A percentile compares a stretch with the other conserved stretches of the same genome.
phyloP scores from a whole-genome alignment of 2,329 filamentous ascomycete species.

The Fusarium scirpi region DNA sequence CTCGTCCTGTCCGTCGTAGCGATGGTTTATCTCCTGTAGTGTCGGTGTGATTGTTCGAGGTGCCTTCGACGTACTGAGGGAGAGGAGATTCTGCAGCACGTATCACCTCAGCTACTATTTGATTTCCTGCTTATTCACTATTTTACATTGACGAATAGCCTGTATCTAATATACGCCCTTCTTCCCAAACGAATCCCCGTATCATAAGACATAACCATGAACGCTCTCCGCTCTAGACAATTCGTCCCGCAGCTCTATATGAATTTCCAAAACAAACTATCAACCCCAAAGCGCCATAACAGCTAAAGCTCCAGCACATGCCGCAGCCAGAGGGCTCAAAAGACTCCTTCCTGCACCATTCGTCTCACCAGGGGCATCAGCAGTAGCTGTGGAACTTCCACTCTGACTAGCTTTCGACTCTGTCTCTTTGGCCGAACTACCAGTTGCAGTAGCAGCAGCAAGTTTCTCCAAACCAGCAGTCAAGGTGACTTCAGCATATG shows the following conservation, averaged over 20 bases:
- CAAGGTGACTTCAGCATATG: not conserved
- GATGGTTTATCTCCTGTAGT: slow-evolving; percentile 1
- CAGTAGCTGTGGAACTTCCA: not conserved
- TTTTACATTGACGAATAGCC: not conserved
- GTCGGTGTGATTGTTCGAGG: not conserved
- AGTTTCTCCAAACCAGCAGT: not conserved
- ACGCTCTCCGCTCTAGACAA: not conserved
- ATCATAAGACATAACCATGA: not conserved
- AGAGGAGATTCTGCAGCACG: not conserved
- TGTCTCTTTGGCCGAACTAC: not conserved
- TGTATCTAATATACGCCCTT: not conserved
- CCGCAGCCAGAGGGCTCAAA: not conserved
- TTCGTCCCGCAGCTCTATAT: not conserved
- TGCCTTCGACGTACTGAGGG: not conserved
- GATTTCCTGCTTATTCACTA: not conserved
- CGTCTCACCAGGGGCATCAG: not conserved
- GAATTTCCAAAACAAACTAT: not conserved
- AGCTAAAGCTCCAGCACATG: not conserved
- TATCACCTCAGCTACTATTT: not conserved
- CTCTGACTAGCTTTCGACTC: not conserved
- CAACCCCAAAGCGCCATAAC: not conserved
- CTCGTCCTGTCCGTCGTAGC: not conserved
- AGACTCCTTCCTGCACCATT: not conserved
- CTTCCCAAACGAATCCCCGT: not conserved
- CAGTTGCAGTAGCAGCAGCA: not conserved